phyloP scores from a whole-genome alignment of 2,329 filamentous ascomycete genomes.

The Colletotrichum destructivum region DNA sequence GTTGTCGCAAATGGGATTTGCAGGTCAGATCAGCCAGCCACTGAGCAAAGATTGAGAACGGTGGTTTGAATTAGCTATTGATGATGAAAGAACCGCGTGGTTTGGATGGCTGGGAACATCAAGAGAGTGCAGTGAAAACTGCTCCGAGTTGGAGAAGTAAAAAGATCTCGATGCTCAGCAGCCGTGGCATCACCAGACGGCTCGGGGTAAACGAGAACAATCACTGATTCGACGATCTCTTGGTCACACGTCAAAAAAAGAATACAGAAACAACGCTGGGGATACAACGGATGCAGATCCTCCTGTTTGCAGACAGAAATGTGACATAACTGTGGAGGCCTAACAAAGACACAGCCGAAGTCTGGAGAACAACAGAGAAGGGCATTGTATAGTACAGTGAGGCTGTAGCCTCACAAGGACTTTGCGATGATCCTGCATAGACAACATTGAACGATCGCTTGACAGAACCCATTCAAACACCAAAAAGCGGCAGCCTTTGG shows the following conservation, averaged over 20 bases:
- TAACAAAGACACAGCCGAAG: neutral
- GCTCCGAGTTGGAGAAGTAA: too few species aligned
- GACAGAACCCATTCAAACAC: too few species aligned
- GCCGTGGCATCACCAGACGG: neutral
- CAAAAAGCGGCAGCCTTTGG: too few species aligned
- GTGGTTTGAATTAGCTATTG: neutral
- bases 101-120: neutral
- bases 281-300: neutral
- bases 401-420: neutral
- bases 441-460: too few species aligned
- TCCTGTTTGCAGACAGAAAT: neutral
- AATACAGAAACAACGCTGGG: too few species aligned
- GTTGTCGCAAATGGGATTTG: too few species aligned
- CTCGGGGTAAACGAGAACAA: neutral
- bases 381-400: too few species aligned
- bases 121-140: neutral
- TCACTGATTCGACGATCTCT: neutral
- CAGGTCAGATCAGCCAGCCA: conserved; percentile 12
- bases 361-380: neutral
- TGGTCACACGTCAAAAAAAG: neutral
- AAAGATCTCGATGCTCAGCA: neutral
- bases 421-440: neutral
- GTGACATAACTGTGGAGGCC: neutral
- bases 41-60: neutral
- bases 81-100: neutral